Base-by-base conservation (phyloP, 345 rosid species). In the Ceriops zippeliana region DNA sequence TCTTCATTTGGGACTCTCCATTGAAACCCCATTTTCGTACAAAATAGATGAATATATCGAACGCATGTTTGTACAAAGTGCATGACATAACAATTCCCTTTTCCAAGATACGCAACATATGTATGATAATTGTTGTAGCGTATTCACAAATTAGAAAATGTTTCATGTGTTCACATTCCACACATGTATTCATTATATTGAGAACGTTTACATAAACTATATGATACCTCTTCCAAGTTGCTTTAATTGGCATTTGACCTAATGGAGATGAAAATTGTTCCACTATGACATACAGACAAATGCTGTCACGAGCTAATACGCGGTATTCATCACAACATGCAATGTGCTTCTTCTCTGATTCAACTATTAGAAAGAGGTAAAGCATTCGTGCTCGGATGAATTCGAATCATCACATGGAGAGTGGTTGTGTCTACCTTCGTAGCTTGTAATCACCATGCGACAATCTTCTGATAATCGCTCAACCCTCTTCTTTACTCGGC, bases 391-490 rank as follows among this genome's bases (percentile, higher is more conserved):
- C 31, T 90, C 92, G 9, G 95, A 89, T 20, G 90, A 84, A 78
- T 80, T 86, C 10, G 96, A 85, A 71, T 90, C 98, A 71, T 90
- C 92, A 52, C 84, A 86, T 6, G 96, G 97, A 68, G 87, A 75
- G 85, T 93, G 98, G 67, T 84, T 90, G 82, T 93, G 98, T 78
- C 98, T 86, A 58, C 98, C 98, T 88, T 93, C 98, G 30, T 93
- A 93, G 30, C 97, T 93, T 17, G 98, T 93, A 58, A 93, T 90
- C 70, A 93, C 98, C 98, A 93, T 93, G 71, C 98, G 83, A 73
- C 96, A 86, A 63, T 93, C 98, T 69, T 93, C 97, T 6, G 97
- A 93, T 26, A 93, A 76, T 64, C 98, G 59, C 75, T 93, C 98
- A 7, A 93, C 97, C 76, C 97, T 93, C 86, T 93, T 93, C 89